Percentiles rank a stretch among this genome's conserved stretches.
Evolutionary conservation across 2,329 filamentous ascomycete species (phyloP).

Genomic region (Neocatenulostroma microsporum): DNA sequence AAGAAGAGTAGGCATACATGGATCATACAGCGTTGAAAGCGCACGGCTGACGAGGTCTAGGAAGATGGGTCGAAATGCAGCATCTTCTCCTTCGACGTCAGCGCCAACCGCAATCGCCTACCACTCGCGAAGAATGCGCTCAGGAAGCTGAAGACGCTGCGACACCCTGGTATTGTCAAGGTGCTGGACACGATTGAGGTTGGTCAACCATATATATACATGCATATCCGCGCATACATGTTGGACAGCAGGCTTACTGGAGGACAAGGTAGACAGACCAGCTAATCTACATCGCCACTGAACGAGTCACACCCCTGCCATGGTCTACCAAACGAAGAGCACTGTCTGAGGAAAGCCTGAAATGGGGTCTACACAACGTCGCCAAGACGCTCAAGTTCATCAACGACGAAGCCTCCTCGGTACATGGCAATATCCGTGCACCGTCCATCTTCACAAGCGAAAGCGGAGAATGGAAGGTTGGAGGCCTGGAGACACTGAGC

Average conservation of each 20-base stretch:
- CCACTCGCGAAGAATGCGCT: slow-evolving; percentile 88
- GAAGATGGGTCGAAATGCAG: slow-evolving; percentile 92
- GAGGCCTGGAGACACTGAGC: slow-evolving; percentile 86
- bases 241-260: slow-evolving; percentile 21
- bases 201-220: too few species aligned
- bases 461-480: slow-evolving; percentile 96
- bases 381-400: slow-evolving; percentile 93
- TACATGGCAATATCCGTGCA: slow-evolving; percentile 79
- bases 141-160: slow-evolving; percentile 83
- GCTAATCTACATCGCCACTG: slow-evolving; percentile 93
- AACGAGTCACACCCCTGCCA: slow-evolving; percentile 74
- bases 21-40: not conserved
- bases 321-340: slow-evolving; percentile 89
- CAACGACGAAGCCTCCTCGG: slow-evolving; percentile 83
- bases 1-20: slow-evolving; percentile 64
- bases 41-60: slow-evolving; percentile 38
- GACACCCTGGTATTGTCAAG: slow-evolving; percentile 90
- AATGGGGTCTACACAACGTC: slow-evolving; percentile 87
- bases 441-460: slow-evolving; percentile 89
- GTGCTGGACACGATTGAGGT: slow-evolving; percentile 93
- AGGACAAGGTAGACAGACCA: slow-evolving; percentile 64
- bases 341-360: slow-evolving; percentile 81
- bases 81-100: slow-evolving; percentile 91
- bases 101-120: slow-evolving; percentile 68
- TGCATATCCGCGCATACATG: not conserved